Conservation (phyloP, 768 basidiomycete species). For the Lepiota venenata region DNA sequence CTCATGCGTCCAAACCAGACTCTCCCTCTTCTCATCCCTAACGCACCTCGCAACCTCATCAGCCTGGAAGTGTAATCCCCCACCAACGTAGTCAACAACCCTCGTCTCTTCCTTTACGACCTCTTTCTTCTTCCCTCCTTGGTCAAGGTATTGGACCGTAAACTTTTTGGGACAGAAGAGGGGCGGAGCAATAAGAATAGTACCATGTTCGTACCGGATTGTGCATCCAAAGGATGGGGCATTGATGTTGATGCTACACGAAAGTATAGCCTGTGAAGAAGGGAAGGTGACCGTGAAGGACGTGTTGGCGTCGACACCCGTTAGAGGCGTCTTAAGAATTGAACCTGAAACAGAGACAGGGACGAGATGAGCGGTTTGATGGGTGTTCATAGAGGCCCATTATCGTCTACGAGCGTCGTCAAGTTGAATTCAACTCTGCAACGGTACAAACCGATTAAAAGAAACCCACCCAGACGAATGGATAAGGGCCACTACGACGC, state of each 20-base stretch:
- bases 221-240: slow-evolving; percentile 47
- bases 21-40: slow-evolving; percentile 69
- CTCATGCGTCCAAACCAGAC: slow-evolving; percentile 69
- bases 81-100: slow-evolving; percentile 56
- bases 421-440: background rate
- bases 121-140: slow-evolving; percentile 37
- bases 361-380: slow-evolving; percentile 55
- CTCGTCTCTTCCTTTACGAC: slow-evolving; percentile 50
- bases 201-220: slow-evolving; percentile 75
- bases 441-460: background rate
- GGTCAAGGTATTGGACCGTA: slow-evolving; percentile 58
- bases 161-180: slow-evolving; percentile 67
- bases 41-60: slow-evolving; percentile 85
- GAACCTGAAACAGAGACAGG: slow-evolving; percentile 59
- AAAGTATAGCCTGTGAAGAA: slow-evolving; percentile 69
- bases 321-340: slow-evolving; percentile 76
- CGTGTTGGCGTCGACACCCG: slow-evolving; percentile 77
- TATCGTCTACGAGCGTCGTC: slow-evolving; percentile 49
- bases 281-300: slow-evolving; percentile 71
- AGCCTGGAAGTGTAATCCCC: slow-evolving; percentile 83
- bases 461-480: slow-evolving; percentile 65
- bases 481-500: slow-evolving; percentile 70
- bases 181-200: slow-evolving; percentile 59
- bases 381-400: slow-evolving; percentile 78
- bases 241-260: slow-evolving; percentile 60